phyloP scores from a whole-genome alignment of 2,329 filamentous ascomycete species.

The Cercospora zeae-maydis region DNA sequence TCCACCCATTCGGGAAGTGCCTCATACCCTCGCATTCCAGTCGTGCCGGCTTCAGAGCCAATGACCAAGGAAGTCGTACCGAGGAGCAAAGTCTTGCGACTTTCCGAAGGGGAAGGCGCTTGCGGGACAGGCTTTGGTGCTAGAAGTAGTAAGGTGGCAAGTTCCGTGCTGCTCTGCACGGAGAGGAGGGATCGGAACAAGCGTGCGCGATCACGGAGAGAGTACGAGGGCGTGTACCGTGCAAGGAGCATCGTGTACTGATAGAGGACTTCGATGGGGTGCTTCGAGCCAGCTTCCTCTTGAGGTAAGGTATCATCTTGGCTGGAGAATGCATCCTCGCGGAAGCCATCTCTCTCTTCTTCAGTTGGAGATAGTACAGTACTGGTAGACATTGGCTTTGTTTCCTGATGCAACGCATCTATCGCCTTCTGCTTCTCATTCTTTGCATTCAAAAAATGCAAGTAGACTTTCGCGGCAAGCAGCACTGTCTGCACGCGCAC shows the following conservation, averaged over 20 bases:
- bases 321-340: constrained; percentile 25
- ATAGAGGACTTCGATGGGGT: constrained; percentile 76
- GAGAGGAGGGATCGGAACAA: constrained; percentile 81
- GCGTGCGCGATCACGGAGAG: constrained; percentile 84
- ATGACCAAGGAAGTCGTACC: constrained; percentile 84
- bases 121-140: constrained; percentile 93
- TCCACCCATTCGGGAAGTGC: constrained; percentile 80
- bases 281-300: constrained; percentile 34
- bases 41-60: constrained; percentile 58
- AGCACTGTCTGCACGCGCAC: constrained; percentile 90
- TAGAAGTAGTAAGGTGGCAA: constrained; percentile 84
- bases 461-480: constrained; percentile 91
- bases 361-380: constrained; percentile 26
- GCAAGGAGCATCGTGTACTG: constrained; percentile 79
- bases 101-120: constrained; percentile 82
- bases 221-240: constrained; percentile 91
- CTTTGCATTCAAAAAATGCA: constrained; percentile 75
- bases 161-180: constrained; percentile 69
- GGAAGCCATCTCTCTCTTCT: constrained; percentile 28
- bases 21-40: constrained; percentile 63
- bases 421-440: constrained; percentile 37
- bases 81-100: constrained; percentile 64
- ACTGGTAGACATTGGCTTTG: constrained; percentile 10
- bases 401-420: constrained; percentile 23
- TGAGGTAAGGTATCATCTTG: neutral